These are phyloP conservation scores for Lentinula raphanica DNA, from an alignment of 768 basidiomycete genomes.

Conservation along the genomic window DNA sequence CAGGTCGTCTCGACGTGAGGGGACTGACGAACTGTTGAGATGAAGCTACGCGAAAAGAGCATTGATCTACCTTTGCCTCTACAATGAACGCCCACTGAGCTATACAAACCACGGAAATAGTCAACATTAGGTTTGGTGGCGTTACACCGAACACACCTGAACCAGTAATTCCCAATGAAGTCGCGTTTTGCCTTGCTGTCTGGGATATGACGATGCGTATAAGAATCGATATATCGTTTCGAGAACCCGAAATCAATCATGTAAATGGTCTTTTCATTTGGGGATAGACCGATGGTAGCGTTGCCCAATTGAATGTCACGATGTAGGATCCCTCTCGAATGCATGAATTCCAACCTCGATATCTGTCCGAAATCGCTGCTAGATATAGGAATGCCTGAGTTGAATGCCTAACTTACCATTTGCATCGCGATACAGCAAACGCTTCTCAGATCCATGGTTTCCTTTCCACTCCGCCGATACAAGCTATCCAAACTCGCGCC, in stretches of 20 bases:
- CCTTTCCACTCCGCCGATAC: conserved; percentile 49
- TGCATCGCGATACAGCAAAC: conserved; percentile 75
- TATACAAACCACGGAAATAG: conserved; percentile 13
- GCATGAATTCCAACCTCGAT: conserved; percentile 69
- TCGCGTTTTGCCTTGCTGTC: conserved; percentile 64
- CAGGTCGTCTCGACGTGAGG: conserved; percentile 73
- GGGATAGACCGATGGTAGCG: conserved; percentile 57
- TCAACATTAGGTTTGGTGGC: background rate
- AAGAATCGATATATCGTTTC: conserved; percentile 66
- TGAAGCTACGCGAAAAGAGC: background rate
- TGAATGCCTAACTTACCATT: conserved; percentile 43
- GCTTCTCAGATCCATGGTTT: conserved; percentile 61
- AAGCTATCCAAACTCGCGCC: conserved; percentile 65
- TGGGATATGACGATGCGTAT: conserved; percentile 63
- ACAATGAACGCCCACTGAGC: conserved; percentile 73
- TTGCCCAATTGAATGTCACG: conserved; percentile 80
- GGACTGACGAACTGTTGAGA: conserved; percentile 40
- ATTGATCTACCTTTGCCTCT: conserved; percentile 57
- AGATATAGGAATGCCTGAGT: background rate
- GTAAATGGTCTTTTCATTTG: conserved; percentile 57
- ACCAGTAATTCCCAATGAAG: conserved; percentile 85
- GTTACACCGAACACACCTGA: conserved; percentile 37
- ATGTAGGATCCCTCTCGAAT: conserved; percentile 65
- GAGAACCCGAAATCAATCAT: conserved; percentile 89
- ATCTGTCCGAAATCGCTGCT: conserved; percentile 39